These are phyloP conservation scores for Monilinia aucupariae DNA, from an alignment of 2,329 filamentous ascomycete species.

Conservation along the genomic window DNA sequence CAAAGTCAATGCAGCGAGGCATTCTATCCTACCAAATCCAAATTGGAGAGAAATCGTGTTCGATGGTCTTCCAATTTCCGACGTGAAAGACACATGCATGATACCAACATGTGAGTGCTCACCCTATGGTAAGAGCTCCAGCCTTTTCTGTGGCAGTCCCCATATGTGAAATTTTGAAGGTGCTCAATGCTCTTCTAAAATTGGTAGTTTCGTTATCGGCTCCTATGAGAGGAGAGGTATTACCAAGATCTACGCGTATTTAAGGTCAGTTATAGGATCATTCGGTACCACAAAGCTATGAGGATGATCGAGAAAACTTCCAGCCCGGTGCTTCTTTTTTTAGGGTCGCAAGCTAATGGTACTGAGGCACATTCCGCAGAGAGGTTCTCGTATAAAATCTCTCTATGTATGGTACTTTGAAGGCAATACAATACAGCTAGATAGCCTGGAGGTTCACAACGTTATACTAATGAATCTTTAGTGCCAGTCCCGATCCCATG, in stretches of 20 bases:
- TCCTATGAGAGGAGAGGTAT: background rate
- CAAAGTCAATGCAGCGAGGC: background rate
- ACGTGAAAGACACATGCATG: background rate
- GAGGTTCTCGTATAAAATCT: background rate
- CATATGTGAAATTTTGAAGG: background rate
- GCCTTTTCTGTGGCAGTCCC: background rate
- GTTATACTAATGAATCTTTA: too few relatives aligned
- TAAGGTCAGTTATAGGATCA: background rate
- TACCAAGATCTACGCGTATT: background rate
- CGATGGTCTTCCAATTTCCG: constrained; percentile 1
- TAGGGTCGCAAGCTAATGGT: too few relatives aligned
- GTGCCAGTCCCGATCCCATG: too few relatives aligned
- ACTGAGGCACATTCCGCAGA: background rate
- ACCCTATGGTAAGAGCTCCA: background rate
- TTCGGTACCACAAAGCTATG: background rate
- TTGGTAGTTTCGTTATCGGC: background rate
- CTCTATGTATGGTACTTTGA: too few relatives aligned
- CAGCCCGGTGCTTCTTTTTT: background rate
- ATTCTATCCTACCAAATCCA: background rate
- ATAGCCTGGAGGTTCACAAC: too few relatives aligned
- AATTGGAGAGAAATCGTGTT: background rate
- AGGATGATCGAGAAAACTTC: background rate
- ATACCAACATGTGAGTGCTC: background rate
- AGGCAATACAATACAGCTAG: too few relatives aligned
- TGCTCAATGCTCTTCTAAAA: background rate